phyloP scores from a whole-genome alignment of 2,329 filamentous ascomycete genomes.

The Ophiostoma ips region DNA sequence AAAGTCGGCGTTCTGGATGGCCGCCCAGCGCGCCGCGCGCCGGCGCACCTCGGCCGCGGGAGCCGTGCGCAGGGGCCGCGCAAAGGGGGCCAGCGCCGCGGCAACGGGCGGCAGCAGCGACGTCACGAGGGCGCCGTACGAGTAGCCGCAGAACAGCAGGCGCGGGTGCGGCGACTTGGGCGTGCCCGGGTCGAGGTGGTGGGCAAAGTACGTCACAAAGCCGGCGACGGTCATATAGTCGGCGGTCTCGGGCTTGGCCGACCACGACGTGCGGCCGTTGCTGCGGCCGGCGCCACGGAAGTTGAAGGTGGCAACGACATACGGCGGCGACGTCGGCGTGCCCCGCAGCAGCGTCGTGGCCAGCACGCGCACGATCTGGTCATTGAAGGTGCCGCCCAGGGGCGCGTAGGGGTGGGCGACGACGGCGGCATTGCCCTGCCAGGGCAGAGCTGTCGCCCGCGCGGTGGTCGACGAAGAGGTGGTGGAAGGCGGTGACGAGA shows the following conservation, averaged over 20 bases:
- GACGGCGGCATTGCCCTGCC: conserved; percentile 41
- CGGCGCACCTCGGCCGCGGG: conserved; percentile 54
- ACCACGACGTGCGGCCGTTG: conserved; percentile 70
- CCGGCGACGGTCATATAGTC: conserved; percentile 78
- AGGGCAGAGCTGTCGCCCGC: conserved; percentile 20
- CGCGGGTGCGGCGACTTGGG: background rate
- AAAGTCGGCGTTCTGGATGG: conserved; percentile 41
- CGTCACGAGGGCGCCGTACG: conserved; percentile 77
- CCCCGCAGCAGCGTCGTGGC: conserved; percentile 47
- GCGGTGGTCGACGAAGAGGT: background rate
- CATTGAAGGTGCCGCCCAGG: conserved; percentile 73
- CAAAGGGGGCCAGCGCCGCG: conserved; percentile 47
- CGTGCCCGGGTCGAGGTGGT: conserved; percentile 32
- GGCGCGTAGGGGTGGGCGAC: conserved; percentile 86
- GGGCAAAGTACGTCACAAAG: conserved; percentile 63
- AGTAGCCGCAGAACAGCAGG: conserved; percentile 61
- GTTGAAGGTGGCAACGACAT: conserved; percentile 77
- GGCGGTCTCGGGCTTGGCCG: conserved; percentile 60
- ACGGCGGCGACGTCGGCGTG: conserved; percentile 25
- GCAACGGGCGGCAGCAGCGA: conserved; percentile 52
- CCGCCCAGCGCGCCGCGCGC: conserved; percentile 54
- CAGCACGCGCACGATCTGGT: conserved; percentile 58
- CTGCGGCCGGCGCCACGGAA: conserved; percentile 49
- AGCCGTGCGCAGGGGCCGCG: conserved; percentile 35
- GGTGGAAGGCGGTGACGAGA: conserved; percentile 15